These are phyloP conservation scores for Irpex sp. DNA, from an alignment of 1,284 basidiomycete species.

Conservation along the genomic window DNA sequence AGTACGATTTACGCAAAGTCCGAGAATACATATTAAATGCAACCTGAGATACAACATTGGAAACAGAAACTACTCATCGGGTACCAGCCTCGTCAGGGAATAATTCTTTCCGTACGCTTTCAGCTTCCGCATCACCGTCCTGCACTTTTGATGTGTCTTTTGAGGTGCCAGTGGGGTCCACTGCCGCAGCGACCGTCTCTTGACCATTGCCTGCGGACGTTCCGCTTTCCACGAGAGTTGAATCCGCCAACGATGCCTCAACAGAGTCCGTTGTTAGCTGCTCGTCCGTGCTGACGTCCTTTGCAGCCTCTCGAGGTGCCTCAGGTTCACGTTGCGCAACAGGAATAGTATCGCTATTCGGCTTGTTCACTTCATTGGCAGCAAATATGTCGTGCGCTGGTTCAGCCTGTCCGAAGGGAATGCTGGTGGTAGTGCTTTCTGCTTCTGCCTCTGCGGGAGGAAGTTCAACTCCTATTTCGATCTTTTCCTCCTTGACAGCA, in stretches of 20 bases:
- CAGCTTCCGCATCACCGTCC: conserved; percentile 31
- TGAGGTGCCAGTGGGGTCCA: background rate
- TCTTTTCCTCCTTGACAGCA: conserved; percentile 39
- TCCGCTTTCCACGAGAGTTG: background rate
- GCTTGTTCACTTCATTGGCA: conserved; percentile 28
- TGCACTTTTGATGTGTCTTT: background rate
- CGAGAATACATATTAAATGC: background rate
- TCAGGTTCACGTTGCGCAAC: conserved; percentile 15
- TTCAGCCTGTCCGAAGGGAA: conserved; percentile 51
- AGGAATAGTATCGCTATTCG: conserved; percentile 5
- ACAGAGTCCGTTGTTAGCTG: conserved; percentile 1
- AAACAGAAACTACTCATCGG: background rate
- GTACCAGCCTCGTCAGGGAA: conserved; percentile 17
- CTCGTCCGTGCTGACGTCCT: conserved; percentile 10
- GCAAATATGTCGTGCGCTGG: conserved; percentile 70
- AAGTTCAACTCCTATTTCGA: conserved; percentile 17
- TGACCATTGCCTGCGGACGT: background rate
- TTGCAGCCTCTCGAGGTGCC: conserved; percentile 11
- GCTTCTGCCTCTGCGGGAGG: conserved; percentile 17
- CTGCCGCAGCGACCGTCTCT: conserved; percentile 3
- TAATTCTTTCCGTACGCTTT: conserved; percentile 29
- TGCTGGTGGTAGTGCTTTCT: conserved; percentile 32
- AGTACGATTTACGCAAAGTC: background rate
- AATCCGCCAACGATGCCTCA: background rate
- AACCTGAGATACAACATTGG: background rate